Evolutionary conservation across 73 alveolate genomes (phyloP).

Genomic region (Durusdinium trenchii): DNA sequence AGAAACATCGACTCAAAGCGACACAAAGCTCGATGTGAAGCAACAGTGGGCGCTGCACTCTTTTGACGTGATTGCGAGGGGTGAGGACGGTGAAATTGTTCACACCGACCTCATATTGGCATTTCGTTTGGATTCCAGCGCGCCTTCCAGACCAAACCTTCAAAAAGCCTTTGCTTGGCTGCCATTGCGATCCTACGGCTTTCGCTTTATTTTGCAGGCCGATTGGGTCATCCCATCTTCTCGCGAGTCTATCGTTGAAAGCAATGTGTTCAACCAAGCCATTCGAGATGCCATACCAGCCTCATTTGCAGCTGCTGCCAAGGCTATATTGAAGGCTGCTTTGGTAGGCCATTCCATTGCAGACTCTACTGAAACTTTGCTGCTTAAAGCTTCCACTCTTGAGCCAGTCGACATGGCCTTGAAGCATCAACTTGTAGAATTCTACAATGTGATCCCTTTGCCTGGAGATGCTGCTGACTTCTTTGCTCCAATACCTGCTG

Average conservation of each 20-base stretch:
- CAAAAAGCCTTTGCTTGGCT: slow-evolving; percentile 54
- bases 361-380: too few species aligned
- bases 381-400: too few species aligned
- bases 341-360: too few species aligned
- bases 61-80: not conserved
- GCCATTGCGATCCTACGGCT: slow-evolving; percentile 60
- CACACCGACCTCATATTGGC: slow-evolving; percentile 27
- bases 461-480: slow-evolving; percentile 31
- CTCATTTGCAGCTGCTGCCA: not conserved
- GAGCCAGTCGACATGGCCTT: not conserved
- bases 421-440: not conserved
- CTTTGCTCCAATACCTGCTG: slow-evolving; percentile 6
- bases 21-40: not conserved
- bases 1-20: not conserved
- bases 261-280: slow-evolving; percentile 18
- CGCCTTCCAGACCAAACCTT: not conserved
- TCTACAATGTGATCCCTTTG: not conserved
- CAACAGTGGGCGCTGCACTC: not conserved
- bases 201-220: slow-evolving; percentile 26
- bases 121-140: not conserved
- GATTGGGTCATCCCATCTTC: slow-evolving; percentile 53
- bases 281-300: slow-evolving; percentile 15
- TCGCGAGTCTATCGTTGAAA: slow-evolving; percentile 41
- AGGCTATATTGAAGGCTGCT: not conserved
- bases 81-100: not conserved